Conservation (phyloP, 441 rosid genomes). For the Jatropha multifida region DNA sequence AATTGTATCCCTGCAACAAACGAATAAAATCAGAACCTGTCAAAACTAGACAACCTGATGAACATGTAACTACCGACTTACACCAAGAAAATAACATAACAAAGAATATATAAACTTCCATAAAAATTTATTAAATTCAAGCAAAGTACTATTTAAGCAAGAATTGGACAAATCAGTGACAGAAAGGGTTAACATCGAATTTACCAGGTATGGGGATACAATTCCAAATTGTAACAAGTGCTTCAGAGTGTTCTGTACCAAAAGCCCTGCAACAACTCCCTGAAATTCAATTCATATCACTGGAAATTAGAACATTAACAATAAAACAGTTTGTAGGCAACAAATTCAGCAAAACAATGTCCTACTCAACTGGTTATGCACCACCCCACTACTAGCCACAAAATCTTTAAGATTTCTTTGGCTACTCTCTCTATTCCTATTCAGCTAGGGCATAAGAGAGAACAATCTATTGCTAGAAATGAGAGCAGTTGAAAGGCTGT, state of each 20-base stretch:
- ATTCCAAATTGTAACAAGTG: slow-evolving; percentile 81
- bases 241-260: slow-evolving; percentile 91
- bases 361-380: neutral
- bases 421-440: neutral
- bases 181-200: slow-evolving; percentile 14
- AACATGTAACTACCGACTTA: slow-evolving; percentile 8
- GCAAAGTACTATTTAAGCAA: neutral
- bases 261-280: slow-evolving; percentile 99
- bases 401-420: neutral
- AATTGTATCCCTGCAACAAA: slow-evolving; percentile 80
- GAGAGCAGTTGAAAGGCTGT: neutral
- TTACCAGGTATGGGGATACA: slow-evolving; percentile 90
- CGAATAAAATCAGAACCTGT: slow-evolving; percentile 19
- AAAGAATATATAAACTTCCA: neutral
- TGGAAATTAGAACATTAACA: slow-evolving; percentile 15
- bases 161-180: neutral
- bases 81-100: neutral
- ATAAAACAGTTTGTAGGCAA: neutral
- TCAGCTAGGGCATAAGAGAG: neutral
- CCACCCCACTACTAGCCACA: neutral
- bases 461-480: neutral
- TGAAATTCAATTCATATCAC: slow-evolving; percentile 33
- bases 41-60: slow-evolving; percentile 13
- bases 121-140: neutral
- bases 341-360: neutral